phyloP scores from a whole-genome alignment of 2,329 filamentous ascomycete species.

The Stromatinia cepivora region DNA sequence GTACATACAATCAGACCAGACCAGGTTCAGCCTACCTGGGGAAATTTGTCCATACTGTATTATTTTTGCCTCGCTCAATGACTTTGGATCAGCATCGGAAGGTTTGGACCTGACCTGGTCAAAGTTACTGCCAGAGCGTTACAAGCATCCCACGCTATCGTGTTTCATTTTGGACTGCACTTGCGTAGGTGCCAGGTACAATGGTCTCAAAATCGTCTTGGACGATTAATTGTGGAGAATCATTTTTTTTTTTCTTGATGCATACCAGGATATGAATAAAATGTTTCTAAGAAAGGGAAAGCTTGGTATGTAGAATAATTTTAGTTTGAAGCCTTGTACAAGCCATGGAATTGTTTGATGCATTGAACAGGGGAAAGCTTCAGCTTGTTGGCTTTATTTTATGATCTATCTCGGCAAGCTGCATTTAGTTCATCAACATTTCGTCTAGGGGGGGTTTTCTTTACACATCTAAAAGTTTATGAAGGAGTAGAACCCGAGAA shows the following conservation, averaged over 20 bases:
- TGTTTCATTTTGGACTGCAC: constrained; percentile 38
- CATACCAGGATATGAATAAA: constrained; percentile 3
- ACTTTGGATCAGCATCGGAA: constrained; percentile 24
- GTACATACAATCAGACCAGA: constrained; percentile 13
- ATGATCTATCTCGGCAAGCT: constrained; percentile 3
- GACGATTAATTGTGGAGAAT: constrained; percentile 20
- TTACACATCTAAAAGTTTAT: constrained; percentile 4
- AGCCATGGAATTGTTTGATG: constrained; percentile 5
- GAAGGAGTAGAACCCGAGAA: constrained; percentile 7
- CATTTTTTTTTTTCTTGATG: background rate
- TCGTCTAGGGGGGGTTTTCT: background rate
- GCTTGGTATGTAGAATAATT: constrained; percentile 13
- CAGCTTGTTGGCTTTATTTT: constrained; percentile 4
- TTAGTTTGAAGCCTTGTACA: constrained; percentile 16
- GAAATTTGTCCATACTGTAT: constrained; percentile 22
- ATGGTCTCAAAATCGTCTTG: constrained; percentile 21
- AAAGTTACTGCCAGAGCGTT: constrained; percentile 26
- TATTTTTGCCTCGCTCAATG: constrained; percentile 13
- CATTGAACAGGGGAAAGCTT: constrained; percentile 14
- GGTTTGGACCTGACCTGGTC: constrained; percentile 21
- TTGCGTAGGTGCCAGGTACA: constrained; percentile 21
- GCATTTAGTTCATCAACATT: background rate
- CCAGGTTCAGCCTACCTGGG: constrained; percentile 22
- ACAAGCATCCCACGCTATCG: constrained; percentile 40
- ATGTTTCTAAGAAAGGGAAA: constrained; percentile 9